Evolutionary conservation across 495 filamentous ascomycete genomes (phyloP).

Genomic region (Aspergillus leporis): DNA sequence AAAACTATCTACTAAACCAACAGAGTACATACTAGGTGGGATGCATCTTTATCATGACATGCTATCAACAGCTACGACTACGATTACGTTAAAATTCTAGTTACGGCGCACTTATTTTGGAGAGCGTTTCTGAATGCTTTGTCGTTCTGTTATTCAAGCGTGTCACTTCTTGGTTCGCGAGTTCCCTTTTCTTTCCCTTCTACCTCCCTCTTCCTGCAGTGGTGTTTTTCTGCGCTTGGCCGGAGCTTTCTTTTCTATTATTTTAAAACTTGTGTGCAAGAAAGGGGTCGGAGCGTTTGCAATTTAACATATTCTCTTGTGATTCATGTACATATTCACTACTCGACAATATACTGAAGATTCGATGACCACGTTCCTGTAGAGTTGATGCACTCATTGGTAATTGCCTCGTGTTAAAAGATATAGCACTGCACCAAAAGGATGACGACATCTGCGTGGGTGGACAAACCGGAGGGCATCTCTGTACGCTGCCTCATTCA

Average conservation of each 20-base stretch:
- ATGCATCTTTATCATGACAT: background rate
- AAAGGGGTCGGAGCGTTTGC: constrained; percentile 36
- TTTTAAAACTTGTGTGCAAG: constrained; percentile 25
- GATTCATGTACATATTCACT: constrained; percentile 28
- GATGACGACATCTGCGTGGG: background rate
- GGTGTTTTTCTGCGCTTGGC: background rate
- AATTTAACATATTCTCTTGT: constrained; percentile 20
- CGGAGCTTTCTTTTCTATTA: constrained; percentile 24
- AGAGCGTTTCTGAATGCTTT: constrained; percentile 11
- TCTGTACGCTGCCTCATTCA: background rate
- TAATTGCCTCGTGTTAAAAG: background rate
- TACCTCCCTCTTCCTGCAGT: background rate
- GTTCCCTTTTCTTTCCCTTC: constrained; percentile 15
- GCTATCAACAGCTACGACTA: background rate
- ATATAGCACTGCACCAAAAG: background rate
- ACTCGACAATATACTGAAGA: constrained; percentile 1
- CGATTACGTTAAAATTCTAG: constrained; percentile 11
- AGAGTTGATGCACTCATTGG: background rate
- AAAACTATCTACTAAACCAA: background rate
- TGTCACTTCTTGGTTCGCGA: background rate
- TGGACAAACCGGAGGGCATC: background rate
- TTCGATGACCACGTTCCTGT: background rate
- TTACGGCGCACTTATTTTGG: background rate
- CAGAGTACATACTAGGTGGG: background rate
- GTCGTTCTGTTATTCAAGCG: constrained; percentile 11